A percentile compares a stretch with the other conserved stretches of the same genome.
Evolutionary conservation across 2,329 filamentous ascomycete genomes (phyloP).

Genomic region (Neobulgaria alba): DNA sequence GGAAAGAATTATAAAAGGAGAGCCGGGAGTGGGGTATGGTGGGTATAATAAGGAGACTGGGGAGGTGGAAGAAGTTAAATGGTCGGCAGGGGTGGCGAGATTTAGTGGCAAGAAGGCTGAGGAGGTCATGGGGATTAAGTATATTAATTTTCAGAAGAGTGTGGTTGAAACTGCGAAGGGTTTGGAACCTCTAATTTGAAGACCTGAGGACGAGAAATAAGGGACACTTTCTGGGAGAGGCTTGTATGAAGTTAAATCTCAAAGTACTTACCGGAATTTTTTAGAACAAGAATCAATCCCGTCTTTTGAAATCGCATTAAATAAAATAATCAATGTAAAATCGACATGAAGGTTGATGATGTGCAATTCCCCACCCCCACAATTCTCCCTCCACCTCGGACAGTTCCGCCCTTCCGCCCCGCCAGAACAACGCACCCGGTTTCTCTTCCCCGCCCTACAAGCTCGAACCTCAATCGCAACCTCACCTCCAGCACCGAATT

Average conservation of each 20-base stretch:
- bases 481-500: not conserved
- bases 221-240: too few species aligned
- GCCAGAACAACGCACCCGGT: not conserved
- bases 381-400: too few species aligned
- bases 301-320: too few species aligned
- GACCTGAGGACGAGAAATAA: too few species aligned
- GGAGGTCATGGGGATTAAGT: conserved; percentile 23
- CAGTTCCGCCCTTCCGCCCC: too few species aligned
- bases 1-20: conserved; percentile 29
- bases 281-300: too few species aligned
- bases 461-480: not conserved
- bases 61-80: conserved; percentile 11
- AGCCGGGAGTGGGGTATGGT: conserved; percentile 33
- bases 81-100: conserved; percentile 11
- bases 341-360: too few species aligned
- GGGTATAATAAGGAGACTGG: conserved; percentile 20
- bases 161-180: conserved; percentile 31
- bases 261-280: too few species aligned
- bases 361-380: too few species aligned
- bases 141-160: conserved; percentile 21
- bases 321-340: too few species aligned
- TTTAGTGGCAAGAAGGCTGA: conserved; percentile 25
- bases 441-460: not conserved
- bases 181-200: conserved; percentile 20
- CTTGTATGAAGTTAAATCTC: too few species aligned